A percentile compares a stretch with the other conserved stretches of the same genome.
Evolutionary conservation across 441 rosid genomes (phyloP).

Genomic region (Geranium incanum): DNA sequence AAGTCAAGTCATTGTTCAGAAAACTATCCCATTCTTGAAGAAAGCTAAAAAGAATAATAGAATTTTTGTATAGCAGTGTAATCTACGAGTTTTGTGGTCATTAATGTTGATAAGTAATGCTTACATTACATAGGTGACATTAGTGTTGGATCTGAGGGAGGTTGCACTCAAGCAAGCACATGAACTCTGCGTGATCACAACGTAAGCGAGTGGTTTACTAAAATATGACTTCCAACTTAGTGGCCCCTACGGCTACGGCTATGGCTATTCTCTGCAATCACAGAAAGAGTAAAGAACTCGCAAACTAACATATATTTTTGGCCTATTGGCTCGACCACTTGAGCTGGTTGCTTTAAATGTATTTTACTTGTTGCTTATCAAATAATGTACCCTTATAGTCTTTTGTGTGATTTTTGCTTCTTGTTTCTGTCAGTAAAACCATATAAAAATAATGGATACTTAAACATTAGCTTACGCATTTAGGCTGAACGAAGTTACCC

Average conservation of each 20-base stretch:
- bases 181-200: neutral
- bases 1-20: neutral
- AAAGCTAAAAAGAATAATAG: neutral
- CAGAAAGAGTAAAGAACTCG: too few species aligned
- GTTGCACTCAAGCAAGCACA: neutral
- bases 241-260: neutral
- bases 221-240: neutral
- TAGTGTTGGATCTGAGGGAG: neutral
- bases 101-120: too few species aligned
- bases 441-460: too few species aligned
- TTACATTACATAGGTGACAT: too few species aligned
- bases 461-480: too few species aligned
- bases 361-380: slow-evolving; percentile 10
- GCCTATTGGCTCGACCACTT: neutral
- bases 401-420: neutral
- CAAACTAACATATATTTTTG: too few species aligned
- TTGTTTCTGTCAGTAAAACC: too few species aligned
- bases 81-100: neutral
- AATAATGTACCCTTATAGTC: neutral
- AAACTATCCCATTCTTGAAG: neutral
- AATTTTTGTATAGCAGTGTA: neutral
- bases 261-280: too few species aligned
- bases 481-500: too few species aligned
- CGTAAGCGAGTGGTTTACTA: neutral
- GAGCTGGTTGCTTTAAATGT: neutral